Evolutionary conservation across 768 basidiomycete genomes (phyloP).

Genomic region (Artomyces pyxidatus): DNA sequence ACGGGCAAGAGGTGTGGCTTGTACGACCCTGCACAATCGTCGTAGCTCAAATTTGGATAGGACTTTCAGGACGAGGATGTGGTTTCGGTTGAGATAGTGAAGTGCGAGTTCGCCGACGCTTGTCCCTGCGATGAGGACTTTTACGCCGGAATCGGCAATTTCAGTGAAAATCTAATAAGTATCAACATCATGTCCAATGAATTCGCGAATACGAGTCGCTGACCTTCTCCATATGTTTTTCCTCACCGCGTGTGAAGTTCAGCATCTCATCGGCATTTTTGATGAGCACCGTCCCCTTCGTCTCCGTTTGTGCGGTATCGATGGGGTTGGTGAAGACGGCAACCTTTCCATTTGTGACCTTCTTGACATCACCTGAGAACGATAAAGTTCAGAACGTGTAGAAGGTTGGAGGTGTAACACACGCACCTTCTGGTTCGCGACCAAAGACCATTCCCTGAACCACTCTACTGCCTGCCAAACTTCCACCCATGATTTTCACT

Average conservation of each 20-base stretch:
- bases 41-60: conserved; percentile 97
- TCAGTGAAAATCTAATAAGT: conserved; percentile 81
- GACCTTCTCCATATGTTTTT: conserved; percentile 91
- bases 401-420: background rate
- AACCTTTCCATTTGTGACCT: conserved; percentile 80
- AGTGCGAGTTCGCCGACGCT: conserved; percentile 91
- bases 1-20: conserved; percentile 92
- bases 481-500: conserved; percentile 97
- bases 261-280: conserved; percentile 95
- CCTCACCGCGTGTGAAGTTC: conserved; percentile 93
- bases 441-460: conserved; percentile 98
- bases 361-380: conserved; percentile 65
- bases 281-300: conserved; percentile 95
- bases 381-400: background rate
- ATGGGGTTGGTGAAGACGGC: conserved; percentile 91
- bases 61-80: conserved; percentile 94
- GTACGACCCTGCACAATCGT: conserved; percentile 88
- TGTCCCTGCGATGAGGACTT: conserved; percentile 89
- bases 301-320: conserved; percentile 95
- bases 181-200: too few species aligned
- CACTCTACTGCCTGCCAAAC: conserved; percentile 74
- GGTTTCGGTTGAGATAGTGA: conserved; percentile 91
- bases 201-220: too few species aligned
- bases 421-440: conserved; percentile 83
- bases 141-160: conserved; percentile 92